Conservation (phyloP, 1,284 basidiomycete species). For the Pulchroboletus neoregius region DNA sequence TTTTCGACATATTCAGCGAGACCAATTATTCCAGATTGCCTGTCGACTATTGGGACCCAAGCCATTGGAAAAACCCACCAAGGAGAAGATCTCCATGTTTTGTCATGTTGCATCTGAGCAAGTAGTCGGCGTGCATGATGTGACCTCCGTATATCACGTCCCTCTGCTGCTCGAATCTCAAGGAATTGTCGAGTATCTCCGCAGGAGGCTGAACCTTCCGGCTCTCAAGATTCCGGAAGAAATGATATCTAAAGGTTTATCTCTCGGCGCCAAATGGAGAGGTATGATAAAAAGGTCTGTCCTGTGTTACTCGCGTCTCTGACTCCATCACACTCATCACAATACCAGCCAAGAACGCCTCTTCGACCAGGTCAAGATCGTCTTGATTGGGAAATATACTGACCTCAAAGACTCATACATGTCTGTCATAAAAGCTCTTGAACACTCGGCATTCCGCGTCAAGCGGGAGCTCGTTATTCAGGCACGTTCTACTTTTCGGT, state of each 20-base stretch:
- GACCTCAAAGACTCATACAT: constrained; percentile 98
- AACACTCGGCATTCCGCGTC: constrained; percentile 94
- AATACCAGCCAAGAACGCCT: constrained; percentile 76
- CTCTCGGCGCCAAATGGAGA: constrained; percentile 75
- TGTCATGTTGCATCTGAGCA: constrained; percentile 94
- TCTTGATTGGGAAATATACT: constrained; percentile 97
- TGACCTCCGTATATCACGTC: constrained; percentile 96
- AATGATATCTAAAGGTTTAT: constrained; percentile 62
- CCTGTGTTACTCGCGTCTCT: not conserved
- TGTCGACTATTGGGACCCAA: constrained; percentile 76
- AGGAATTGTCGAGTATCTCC: constrained; percentile 84
- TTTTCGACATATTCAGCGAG: not conserved
- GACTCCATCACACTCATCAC: constrained; percentile 3
- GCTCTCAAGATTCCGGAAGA: constrained; percentile 52
- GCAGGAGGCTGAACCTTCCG: constrained; percentile 75
- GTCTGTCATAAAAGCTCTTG: constrained; percentile 95
- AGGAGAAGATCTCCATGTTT: constrained; percentile 99
- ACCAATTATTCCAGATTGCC: constrained; percentile 63
- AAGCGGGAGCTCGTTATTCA: constrained; percentile 79
- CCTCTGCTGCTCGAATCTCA: constrained; percentile 91
- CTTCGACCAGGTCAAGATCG: constrained; percentile 90
- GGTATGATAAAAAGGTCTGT: constrained; percentile 73
- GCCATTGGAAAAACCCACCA: constrained; percentile 79
- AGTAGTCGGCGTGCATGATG: constrained; percentile 96
- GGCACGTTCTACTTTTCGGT: constrained; percentile 41